These are phyloP conservation scores for Mortierella sp. DNA, from an alignment of 371 early-diverging fungal genomes.

Conservation along the genomic window DNA sequence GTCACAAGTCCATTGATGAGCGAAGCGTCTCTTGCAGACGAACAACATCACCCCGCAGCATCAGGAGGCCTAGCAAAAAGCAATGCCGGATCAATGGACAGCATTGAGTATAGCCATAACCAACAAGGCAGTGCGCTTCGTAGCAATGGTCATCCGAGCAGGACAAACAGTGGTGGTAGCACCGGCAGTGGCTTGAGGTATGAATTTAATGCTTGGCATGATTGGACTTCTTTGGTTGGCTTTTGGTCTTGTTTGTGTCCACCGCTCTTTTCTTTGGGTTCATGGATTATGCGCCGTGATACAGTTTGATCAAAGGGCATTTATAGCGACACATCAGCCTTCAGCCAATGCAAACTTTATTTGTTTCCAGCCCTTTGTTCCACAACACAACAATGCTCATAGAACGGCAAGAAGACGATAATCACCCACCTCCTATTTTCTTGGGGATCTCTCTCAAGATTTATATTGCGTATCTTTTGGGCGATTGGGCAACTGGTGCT, in stretches of 20 bases:
- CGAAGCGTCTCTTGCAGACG: slow-evolving; percentile 43
- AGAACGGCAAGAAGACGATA: background rate
- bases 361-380: slow-evolving; percentile 1
- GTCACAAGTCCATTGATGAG: slow-evolving; percentile 53
- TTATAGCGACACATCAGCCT: background rate
- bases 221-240: background rate
- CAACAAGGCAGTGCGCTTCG: slow-evolving; percentile 9
- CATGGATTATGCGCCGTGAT: slow-evolving; percentile 7
- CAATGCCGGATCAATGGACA: slow-evolving; percentile 21
- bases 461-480: slow-evolving; percentile 4
- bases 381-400: background rate
- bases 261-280: background rate
- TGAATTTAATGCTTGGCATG: background rate
- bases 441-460: background rate
- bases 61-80: slow-evolving; percentile 6
- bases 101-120: slow-evolving; percentile 14
- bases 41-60: slow-evolving; percentile 17
- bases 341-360: slow-evolving; percentile 1
- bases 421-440: slow-evolving; percentile 2
- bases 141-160: slow-evolving; percentile 27
- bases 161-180: slow-evolving; percentile 27
- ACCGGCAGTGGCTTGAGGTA: slow-evolving; percentile 8
- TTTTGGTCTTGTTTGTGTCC: background rate
- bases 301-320: background rate
- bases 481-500: slow-evolving; percentile 8